Conservation (phyloP, 2,329 filamentous ascomycete species). For the Rhynchosporium graminicola region DNA sequence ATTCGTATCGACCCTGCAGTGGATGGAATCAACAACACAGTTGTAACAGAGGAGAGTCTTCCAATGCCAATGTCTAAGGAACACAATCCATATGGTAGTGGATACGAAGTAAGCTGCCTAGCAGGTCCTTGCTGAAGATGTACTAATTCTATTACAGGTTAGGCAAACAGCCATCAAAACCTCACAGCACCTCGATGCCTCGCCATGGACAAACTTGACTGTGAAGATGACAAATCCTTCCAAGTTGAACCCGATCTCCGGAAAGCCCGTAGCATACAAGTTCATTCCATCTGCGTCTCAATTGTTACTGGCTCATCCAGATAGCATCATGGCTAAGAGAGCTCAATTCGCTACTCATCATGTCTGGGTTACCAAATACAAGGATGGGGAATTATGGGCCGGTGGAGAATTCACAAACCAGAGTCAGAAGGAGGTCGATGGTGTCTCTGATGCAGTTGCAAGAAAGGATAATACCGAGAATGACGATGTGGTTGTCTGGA, state of each 20-base stretch:
- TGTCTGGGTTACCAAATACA: slow-evolving; percentile 86
- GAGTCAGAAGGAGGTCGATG: slow-evolving; percentile 34
- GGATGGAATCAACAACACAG: slow-evolving; percentile 54
- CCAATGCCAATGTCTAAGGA: slow-evolving; percentile 47
- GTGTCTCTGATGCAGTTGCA: slow-evolving; percentile 66
- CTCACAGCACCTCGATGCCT: slow-evolving; percentile 48
- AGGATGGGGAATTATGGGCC: slow-evolving; percentile 45
- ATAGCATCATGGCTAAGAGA: slow-evolving; percentile 82
- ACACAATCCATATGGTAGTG: slow-evolving; percentile 55
- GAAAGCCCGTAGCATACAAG: slow-evolving; percentile 83
- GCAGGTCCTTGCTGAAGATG: background rate
- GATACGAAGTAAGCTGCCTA: slow-evolving; percentile 44
- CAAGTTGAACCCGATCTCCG: slow-evolving; percentile 78
- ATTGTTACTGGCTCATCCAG: slow-evolving; percentile 73
- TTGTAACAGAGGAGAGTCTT: slow-evolving; percentile 56
- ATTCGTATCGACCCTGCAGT: slow-evolving; percentile 57
- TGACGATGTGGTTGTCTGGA: slow-evolving; percentile 86
- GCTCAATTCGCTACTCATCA: slow-evolving; percentile 85
- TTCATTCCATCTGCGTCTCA: slow-evolving; percentile 83
- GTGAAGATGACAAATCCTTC: slow-evolving; percentile 88
- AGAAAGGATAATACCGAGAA: slow-evolving; percentile 89
- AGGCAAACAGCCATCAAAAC: slow-evolving; percentile 46
- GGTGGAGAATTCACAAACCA: slow-evolving; percentile 42
- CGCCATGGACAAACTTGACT: slow-evolving; percentile 57
- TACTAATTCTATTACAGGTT: slow-evolving; percentile 35